Evolutionary conservation across 441 rosid genomes (phyloP), one percentile per base, ranked within the genome.

Genomic region (Viola pubescens): DNA sequence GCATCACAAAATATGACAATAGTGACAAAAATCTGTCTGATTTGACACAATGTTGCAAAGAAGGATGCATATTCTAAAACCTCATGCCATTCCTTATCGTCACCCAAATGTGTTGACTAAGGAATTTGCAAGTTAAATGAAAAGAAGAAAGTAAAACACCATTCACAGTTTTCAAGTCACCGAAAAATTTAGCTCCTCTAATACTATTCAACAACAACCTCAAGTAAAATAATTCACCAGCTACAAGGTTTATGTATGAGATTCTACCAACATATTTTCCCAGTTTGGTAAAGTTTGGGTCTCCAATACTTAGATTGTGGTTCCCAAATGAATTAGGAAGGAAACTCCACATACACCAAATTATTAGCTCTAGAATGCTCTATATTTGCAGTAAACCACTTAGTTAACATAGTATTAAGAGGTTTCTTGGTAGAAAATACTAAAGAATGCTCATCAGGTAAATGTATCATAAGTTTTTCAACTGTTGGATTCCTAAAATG

Each of bases 81-180:
- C 3, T 55, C 58, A 39, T 55, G 9, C 7, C 59, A 55, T n/a
- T 39, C 47, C 12, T 39, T 55, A 5, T 55, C 59, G 13, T 55
- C n/a, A 12, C 34, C 59, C 14, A 40, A 41, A 5, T 40, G n/a
- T n/a, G n/a, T n/a, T n/a, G 12, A 6, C 37, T 10, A 12, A 55
- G 14, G 9, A 7, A 4, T 14, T 41, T 16, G 4, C 59, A 55
- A 39, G 13, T 11, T n/a, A 2, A 9, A 13, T 39, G 37, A 40
- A n/a, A 55, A 2, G 59, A 8, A 39, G 11, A 5, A 41, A 39
- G 5, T 3, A 55, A 0, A 55, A 41, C 6, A 41, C 19, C 19
- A 8, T 4, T 12, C 7, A 55, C 3, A 8, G 3, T 41, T 41
- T 5, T 40, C 7, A 55, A 4, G 34, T 55, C 26, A n/a, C 39